These are phyloP conservation scores for Bipolaris gigantea DNA, from an alignment of 2,329 filamentous ascomycete genomes.

Conservation along the genomic window DNA sequence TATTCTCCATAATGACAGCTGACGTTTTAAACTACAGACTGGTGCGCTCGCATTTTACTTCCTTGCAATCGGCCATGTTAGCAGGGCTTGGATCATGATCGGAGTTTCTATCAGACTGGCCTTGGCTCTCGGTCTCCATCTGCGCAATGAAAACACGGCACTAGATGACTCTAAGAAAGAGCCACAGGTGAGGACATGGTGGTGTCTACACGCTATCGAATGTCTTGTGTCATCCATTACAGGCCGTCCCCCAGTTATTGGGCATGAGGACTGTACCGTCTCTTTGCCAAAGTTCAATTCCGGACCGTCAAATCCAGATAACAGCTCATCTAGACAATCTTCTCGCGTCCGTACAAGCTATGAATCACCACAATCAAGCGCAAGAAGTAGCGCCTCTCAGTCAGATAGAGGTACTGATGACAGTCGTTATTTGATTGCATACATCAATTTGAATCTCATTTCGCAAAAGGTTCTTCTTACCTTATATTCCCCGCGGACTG, in stretches of 20 bases:
- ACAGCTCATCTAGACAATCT: not conserved
- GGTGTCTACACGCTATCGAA: conserved; percentile 45
- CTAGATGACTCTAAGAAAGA: conserved; percentile 34
- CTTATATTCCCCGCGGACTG: conserved; percentile 43
- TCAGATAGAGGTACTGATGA: not conserved
- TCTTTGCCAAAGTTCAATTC: conserved; percentile 23
- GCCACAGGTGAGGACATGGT: conserved; percentile 44
- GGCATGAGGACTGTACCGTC: conserved; percentile 38
- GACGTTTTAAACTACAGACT: conserved; percentile 13
- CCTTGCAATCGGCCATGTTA: conserved; percentile 31
- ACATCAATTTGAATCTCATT: conserved; percentile 36
- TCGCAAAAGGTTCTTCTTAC: conserved; percentile 35
- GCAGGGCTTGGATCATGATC: conserved; percentile 42
- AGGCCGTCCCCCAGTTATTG: conserved; percentile 44
- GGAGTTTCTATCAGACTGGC: conserved; percentile 45
- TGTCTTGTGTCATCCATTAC: conserved; percentile 44
- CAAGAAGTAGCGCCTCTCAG: not conserved
- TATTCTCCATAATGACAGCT: conserved; percentile 17
- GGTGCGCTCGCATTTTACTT: conserved; percentile 33
- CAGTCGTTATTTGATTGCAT: conserved; percentile 13
- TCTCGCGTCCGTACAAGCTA: conserved; percentile 5
- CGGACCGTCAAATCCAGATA: not conserved
- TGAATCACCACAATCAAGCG: not conserved
- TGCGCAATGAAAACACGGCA: conserved; percentile 40
- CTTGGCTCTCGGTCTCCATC: conserved; percentile 43